phyloP scores from a whole-genome alignment of 1,284 basidiomycete genomes.

The Fomes fomentarius region DNA sequence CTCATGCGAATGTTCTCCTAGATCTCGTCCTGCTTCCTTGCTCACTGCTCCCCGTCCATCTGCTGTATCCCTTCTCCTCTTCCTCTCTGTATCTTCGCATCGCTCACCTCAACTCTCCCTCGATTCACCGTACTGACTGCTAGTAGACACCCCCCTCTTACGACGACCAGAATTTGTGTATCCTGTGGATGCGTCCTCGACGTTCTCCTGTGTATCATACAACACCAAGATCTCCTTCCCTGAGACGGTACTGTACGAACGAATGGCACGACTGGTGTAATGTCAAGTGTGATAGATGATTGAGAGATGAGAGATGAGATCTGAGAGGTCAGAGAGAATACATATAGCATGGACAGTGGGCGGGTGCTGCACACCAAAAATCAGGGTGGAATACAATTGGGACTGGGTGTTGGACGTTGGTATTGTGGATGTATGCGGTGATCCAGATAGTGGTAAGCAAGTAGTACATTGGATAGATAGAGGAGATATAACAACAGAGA shows the following conservation, averaged over 20 bases:
- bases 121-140: too few species aligned
- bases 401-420: background rate
- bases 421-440: background rate
- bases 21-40: too few species aligned
- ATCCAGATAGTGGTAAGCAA: conserved; percentile 2
- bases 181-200: too few species aligned
- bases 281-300: background rate
- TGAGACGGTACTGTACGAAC: background rate
- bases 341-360: conserved; percentile 15
- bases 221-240: background rate
- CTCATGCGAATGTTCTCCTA: too few species aligned
- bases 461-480: conserved; percentile 17
- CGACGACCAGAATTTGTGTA: too few species aligned
- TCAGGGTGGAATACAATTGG: conserved; percentile 6
- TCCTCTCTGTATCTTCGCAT: background rate
- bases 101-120: background rate
- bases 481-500: too few species aligned
- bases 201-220: background rate
- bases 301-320: conserved; percentile 2
- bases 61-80: background rate
- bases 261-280: background rate
- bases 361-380: too few species aligned
- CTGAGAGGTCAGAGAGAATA: conserved; percentile 9
- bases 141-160: too few species aligned
- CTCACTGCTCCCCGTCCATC: background rate